These are phyloP conservation scores for Fragaria vesca DNA, from an alignment of 306 rosid genomes.

Conservation along the genomic window DNA sequence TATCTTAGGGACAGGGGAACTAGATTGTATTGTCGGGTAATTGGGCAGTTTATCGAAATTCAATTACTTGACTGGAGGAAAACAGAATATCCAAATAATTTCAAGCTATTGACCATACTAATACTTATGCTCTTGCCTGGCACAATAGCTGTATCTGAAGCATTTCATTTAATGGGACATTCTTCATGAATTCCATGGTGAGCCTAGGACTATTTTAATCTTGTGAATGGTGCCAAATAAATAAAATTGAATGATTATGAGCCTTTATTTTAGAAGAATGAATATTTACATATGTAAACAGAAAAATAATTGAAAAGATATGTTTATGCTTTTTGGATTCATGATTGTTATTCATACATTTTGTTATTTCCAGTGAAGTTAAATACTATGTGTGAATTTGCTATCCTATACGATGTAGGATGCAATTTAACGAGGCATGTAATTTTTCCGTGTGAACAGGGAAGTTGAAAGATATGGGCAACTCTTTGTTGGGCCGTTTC, in stretches of 20 bases:
- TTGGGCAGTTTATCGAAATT: background rate
- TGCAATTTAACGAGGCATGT: background rate
- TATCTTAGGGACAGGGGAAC: background rate
- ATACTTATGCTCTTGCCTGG: no score
- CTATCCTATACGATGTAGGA: background rate
- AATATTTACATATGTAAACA: background rate
- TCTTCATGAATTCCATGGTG: background rate
- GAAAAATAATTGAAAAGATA: background rate
- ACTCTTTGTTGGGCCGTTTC: conserved; percentile 81
- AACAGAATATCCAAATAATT: no score
- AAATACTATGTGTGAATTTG: no score
- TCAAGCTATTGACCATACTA: background rate
- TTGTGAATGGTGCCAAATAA: background rate
- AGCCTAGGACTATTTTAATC: background rate
- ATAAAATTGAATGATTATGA: background rate
- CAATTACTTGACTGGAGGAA: background rate
- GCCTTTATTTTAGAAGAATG: background rate
- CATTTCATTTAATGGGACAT: background rate
- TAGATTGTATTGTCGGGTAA: background rate
- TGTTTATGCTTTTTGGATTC: background rate
- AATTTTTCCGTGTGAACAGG: conserved; percentile 37
- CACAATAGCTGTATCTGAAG: background rate
- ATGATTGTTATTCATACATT: background rate
- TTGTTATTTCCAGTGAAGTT: background rate
- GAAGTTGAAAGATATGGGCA: conserved; percentile 86